phyloP scores from a whole-genome alignment of 2,329 filamentous ascomycete species.

The Fusarium acutatum region DNA sequence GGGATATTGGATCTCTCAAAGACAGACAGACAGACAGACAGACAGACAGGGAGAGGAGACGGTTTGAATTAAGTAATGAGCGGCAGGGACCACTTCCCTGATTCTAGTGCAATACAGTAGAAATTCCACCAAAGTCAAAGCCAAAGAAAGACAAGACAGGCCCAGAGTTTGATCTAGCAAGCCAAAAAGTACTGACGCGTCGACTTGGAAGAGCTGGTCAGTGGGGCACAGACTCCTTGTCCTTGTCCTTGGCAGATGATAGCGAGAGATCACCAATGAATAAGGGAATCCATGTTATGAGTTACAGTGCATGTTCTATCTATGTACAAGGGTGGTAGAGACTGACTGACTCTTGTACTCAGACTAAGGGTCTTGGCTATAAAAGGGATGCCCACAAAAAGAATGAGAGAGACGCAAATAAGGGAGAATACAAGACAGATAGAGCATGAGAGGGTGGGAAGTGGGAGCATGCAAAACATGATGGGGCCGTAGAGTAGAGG shows the following conservation, averaged over 20 bases:
- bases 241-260: constrained; percentile 16
- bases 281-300: neutral
- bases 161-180: constrained; percentile 16
- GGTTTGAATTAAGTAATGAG: constrained; percentile 41
- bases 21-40: neutral
- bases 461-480: constrained; percentile 17
- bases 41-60: neutral
- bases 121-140: constrained; percentile 18
- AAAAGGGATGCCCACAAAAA: constrained; percentile 2
- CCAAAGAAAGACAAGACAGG: constrained; percentile 1
- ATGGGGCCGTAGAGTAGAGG: neutral
- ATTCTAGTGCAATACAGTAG: constrained; percentile 4
- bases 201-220: constrained; percentile 26
- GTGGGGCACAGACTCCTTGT: constrained; percentile 26
- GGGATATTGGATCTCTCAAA: constrained; percentile 25
- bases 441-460: neutral
- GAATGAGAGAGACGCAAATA: constrained; percentile 1
- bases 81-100: constrained; percentile 43
- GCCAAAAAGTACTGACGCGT: constrained; percentile 39
- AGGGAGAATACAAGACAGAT: neutral
- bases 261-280: constrained; percentile 19
- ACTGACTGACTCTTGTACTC: constrained; percentile 12
- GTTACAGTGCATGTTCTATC: neutral
- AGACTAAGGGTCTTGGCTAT: constrained; percentile 15
- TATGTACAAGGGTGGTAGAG: neutral